Conservation (phyloP, 805 yeast species). For the Pachysolen tannophilus region DNA sequence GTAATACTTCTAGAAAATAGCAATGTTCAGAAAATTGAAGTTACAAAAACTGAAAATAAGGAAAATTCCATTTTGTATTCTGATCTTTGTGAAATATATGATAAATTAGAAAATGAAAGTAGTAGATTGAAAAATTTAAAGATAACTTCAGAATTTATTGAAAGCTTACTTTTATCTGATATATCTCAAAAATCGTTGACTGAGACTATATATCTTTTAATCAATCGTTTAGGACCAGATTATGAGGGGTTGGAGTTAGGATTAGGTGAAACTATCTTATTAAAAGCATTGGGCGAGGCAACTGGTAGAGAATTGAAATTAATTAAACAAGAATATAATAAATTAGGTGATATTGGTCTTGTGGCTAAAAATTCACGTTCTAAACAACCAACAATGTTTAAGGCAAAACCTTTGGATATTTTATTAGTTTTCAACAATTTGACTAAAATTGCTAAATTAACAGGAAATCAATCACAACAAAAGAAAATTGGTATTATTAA, state of each 20-base stretch:
- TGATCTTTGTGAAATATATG: conserved; percentile 57
- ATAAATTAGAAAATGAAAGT: conserved; percentile 69
- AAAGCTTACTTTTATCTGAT: conserved; percentile 48
- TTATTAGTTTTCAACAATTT: conserved; percentile 66
- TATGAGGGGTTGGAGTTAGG: conserved; percentile 94
- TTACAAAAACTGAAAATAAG: conserved; percentile 4
- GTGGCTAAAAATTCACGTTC: conserved; percentile 81
- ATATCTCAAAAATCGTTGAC: conserved; percentile 41
- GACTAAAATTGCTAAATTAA: conserved; percentile 64
- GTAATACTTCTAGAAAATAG: too few relatives aligned
- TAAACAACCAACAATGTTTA: conserved; percentile 89
- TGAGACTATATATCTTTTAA: conserved; percentile 73
- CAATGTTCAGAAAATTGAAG: neutral
- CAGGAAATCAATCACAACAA: conserved; percentile 78
- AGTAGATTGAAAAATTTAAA: conserved; percentile 79
- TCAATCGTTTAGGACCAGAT: conserved; percentile 90
- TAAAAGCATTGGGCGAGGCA: conserved; percentile 84
- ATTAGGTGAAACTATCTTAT: conserved; percentile 79
- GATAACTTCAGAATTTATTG: conserved; percentile 64
- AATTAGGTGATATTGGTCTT: conserved; percentile 83
- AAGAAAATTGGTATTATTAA: conserved; percentile 74
- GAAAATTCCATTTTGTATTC: conserved; percentile 25
- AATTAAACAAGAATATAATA: conserved; percentile 65
- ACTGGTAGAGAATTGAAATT: conserved; percentile 75
- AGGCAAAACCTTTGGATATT: conserved; percentile 74